Evolutionary conservation across 2,329 filamentous ascomycete species (phyloP).

Genomic region (Epichloe scottii): DNA sequence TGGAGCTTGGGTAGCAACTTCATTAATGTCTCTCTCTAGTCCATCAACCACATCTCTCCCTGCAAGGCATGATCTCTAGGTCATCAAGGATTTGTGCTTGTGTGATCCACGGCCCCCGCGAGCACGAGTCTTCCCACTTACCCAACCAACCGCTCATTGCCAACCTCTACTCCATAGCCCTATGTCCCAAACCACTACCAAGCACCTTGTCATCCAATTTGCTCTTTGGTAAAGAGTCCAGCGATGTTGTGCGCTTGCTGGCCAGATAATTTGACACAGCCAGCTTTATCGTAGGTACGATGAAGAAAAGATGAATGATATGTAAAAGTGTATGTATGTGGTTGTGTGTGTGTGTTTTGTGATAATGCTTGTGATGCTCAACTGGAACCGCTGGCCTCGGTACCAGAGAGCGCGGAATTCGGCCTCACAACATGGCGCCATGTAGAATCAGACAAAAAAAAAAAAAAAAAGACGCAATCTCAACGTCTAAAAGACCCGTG

Average conservation of each 20-base stretch:
- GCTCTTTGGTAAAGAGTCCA: not conserved
- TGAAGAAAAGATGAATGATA: not conserved
- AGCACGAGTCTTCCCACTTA: not conserved
- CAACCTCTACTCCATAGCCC: not conserved
- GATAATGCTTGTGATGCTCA: not conserved
- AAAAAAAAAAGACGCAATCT: not conserved
- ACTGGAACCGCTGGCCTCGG: not conserved
- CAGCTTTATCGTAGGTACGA: not conserved
- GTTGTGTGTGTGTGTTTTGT: not conserved
- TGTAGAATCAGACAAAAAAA: not conserved
- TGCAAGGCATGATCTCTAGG: not conserved
- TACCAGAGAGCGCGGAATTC: not conserved
- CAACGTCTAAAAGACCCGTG: slow-evolving; percentile 2
- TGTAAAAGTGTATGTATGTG: not conserved
- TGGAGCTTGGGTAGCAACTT: not conserved
- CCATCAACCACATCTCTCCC: not conserved
- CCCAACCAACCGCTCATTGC: not conserved
- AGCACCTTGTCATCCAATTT: not conserved
- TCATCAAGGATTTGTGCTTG: not conserved
- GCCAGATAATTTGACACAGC: not conserved
- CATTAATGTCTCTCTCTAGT: not conserved
- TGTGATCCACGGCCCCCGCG: not conserved
- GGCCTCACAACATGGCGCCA: not conserved
- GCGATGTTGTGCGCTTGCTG: not conserved
- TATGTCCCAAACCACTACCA: not conserved